A percentile compares a stretch with the other conserved stretches of the same genome.
phyloP scores from a whole-genome alignment of 2,329 filamentous ascomycete genomes.

The Fusarium anguioides region DNA sequence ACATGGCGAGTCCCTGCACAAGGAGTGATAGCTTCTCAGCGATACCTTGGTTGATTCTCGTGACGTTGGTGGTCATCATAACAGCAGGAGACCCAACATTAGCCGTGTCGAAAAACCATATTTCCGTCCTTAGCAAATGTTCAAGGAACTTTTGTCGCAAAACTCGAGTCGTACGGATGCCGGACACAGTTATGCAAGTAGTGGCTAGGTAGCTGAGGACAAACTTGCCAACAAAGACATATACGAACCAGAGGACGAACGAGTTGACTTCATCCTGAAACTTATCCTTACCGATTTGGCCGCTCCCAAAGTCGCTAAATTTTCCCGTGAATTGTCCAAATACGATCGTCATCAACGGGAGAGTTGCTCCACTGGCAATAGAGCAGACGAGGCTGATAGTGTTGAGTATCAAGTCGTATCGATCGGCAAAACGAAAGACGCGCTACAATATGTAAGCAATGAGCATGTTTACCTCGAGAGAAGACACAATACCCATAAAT shows the following conservation, averaged over 20 bases:
- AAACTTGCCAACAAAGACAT: conserved; percentile 31
- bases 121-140: conserved; percentile 27
- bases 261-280: conserved; percentile 17
- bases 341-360: conserved; percentile 30
- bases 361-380: conserved; percentile 17
- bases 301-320: conserved; percentile 26
- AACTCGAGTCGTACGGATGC: conserved; percentile 26
- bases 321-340: conserved; percentile 28
- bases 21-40: conserved; percentile 53
- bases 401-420: conserved; percentile 27
- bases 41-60: conserved; percentile 54
- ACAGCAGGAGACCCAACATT: conserved; percentile 42
- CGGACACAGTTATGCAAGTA: conserved; percentile 5
- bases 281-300: neutral
- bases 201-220: conserved; percentile 27
- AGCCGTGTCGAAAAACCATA: conserved; percentile 30
- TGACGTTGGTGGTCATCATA: conserved; percentile 51
- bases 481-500: conserved; percentile 21
- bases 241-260: conserved; percentile 33
- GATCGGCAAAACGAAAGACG: conserved; percentile 33
- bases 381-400: conserved; percentile 18
- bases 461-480: fast-evolving
- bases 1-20: conserved; percentile 52
- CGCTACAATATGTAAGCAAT: conserved; percentile 1
- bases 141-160: conserved; percentile 23